These are phyloP conservation scores for Serendipita sp. DNA, from an alignment of 768 basidiomycete species.

Conservation along the genomic window DNA sequence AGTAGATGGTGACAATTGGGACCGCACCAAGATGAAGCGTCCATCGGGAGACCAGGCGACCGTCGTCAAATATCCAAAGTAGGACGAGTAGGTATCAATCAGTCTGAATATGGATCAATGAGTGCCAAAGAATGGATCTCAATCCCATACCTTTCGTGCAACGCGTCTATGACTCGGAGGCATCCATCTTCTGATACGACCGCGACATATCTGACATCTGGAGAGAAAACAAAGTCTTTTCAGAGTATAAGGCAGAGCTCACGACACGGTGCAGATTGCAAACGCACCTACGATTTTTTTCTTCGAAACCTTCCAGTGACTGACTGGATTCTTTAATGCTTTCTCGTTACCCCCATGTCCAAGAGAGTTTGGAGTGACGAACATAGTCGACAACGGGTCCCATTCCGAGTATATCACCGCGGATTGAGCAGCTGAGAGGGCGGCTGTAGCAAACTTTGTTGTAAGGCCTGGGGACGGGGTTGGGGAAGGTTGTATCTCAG, in stretches of 20 bases:
- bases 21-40: slow-evolving; percentile 68
- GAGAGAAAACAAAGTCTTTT: slow-evolving; percentile 81
- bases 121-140: too few relatives aligned
- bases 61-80: slow-evolving; percentile 82
- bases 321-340: slow-evolving; percentile 69
- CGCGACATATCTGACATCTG: slow-evolving; percentile 81
- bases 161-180: slow-evolving; percentile 74
- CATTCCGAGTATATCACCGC: slow-evolving; percentile 34
- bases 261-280: neutral
- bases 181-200: slow-evolving; percentile 88
- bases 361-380: slow-evolving; percentile 41
- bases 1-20: slow-evolving; percentile 2
- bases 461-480: slow-evolving; percentile 9
- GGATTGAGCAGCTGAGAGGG: neutral
- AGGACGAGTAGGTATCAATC: slow-evolving; percentile 83
- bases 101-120: slow-evolving; percentile 33
- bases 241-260: neutral
- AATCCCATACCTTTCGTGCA: slow-evolving; percentile 59
- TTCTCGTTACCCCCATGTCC: slow-evolving; percentile 48
- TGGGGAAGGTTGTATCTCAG: slow-evolving; percentile 18
- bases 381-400: slow-evolving; percentile 62
- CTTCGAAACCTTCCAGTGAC: slow-evolving; percentile 71
- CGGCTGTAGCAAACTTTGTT: slow-evolving; percentile 10
- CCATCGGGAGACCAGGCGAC: slow-evolving; percentile 95
- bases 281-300: slow-evolving; percentile 55